These are phyloP conservation scores for Stemphylium vesicarium DNA, from an alignment of 2,329 filamentous ascomycete species.

Conservation along the genomic window DNA sequence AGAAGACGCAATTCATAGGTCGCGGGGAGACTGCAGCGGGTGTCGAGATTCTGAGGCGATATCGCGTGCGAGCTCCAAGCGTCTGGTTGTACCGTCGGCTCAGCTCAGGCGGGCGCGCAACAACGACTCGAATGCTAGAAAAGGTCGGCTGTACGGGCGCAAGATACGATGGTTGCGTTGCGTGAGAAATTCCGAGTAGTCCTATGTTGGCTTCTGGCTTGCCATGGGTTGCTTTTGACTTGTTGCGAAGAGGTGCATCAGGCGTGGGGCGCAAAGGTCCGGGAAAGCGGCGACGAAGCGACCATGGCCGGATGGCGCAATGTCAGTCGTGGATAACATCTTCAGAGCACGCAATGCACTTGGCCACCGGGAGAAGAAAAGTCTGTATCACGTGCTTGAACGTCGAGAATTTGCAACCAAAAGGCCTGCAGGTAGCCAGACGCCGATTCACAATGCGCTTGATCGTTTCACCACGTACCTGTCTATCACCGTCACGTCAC, in stretches of 20 bases:
- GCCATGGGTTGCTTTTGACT: neutral
- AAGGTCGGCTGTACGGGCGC: conserved; percentile 12
- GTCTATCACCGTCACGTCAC: neutral
- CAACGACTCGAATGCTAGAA: conserved; percentile 1
- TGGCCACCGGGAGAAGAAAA: neutral
- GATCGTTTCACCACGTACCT: neutral
- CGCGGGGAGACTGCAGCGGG: conserved; percentile 16
- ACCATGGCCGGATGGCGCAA: conserved; percentile 19
- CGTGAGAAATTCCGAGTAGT: neutral
- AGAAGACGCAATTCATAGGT: conserved; percentile 19
- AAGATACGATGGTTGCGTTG: neutral
- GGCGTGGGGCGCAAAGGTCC: neutral
- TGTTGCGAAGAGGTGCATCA: neutral
- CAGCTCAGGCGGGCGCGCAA: neutral
- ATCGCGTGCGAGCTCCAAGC: conserved; percentile 31
- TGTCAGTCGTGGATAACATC: conserved; percentile 16
- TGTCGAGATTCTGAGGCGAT: conserved; percentile 25
- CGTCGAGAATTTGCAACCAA: neutral
- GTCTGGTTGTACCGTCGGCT: conserved; percentile 12
- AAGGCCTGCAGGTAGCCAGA: neutral
- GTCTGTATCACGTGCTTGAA: neutral
- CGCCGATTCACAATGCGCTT: neutral
- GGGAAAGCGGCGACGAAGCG: conserved; percentile 6
- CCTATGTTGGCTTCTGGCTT: neutral
- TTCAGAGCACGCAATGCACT: conserved; percentile 22